A percentile compares a stretch with the other conserved stretches of the same genome.
phyloP scores from a whole-genome alignment of 306 rosid genomes.

The Bauhinia variegata region DNA sequence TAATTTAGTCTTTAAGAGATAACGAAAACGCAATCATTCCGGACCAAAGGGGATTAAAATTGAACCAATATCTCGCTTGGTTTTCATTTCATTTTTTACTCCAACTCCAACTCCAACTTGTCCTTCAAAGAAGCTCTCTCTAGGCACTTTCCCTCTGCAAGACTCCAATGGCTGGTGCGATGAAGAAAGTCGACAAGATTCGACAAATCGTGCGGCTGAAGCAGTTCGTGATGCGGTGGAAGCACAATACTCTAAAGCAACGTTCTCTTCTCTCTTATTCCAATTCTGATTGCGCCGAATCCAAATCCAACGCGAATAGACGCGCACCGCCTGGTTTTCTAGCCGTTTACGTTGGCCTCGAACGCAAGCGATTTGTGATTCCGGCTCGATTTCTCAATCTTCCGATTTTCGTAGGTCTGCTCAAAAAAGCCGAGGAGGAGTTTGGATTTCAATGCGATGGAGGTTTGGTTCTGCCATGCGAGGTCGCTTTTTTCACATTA shows the following conservation, averaged over 20 bases:
- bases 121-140: neutral
- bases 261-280: neutral
- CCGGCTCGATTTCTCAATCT: conserved; percentile 58
- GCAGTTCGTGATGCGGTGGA: conserved; percentile 42
- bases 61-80: too few species aligned
- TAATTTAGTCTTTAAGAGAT: too few species aligned
- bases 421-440: conserved; percentile 51
- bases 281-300: neutral
- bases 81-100: neutral
- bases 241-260: conserved; percentile 22
- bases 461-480: conserved; percentile 44
- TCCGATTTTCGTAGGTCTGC: conserved; percentile 42
- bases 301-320: neutral
- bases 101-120: neutral
- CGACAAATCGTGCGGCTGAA: conserved; percentile 54
- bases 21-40: too few species aligned
- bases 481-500: conserved; percentile 30
- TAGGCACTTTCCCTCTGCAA: neutral
- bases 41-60: too few species aligned
- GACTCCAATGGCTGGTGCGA: conserved; percentile 41
- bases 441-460: conserved; percentile 46
- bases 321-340: conserved; percentile 44
- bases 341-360: conserved; percentile 52
- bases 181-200: conserved; percentile 51
- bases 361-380: conserved; percentile 48